Evolutionary conservation across 306 rosid species (phyloP).

Genomic region (Cucumis hystrix): DNA sequence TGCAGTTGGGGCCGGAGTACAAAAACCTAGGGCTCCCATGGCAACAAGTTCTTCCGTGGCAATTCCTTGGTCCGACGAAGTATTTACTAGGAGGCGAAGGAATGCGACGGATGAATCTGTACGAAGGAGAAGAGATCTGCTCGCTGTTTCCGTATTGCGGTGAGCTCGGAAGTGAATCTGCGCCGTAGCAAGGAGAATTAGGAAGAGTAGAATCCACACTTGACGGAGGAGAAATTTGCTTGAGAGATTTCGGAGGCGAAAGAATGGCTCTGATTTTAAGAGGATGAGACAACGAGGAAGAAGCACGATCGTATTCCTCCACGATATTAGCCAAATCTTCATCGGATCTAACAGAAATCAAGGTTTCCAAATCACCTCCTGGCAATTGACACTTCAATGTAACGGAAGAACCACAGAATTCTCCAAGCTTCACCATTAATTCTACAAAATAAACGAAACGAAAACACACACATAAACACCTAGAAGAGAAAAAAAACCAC

Average conservation of each 20-base stretch:
- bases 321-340: slow-evolving; percentile 58
- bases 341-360: slow-evolving; percentile 57
- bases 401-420: slow-evolving; percentile 54
- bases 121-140: slow-evolving; percentile 19
- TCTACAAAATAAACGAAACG: slow-evolving; percentile 19
- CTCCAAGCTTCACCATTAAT: slow-evolving; percentile 52
- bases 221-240: slow-evolving; percentile 40
- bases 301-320: slow-evolving; percentile 54
- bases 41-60: slow-evolving; percentile 19
- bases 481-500: too few relatives aligned
- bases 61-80: slow-evolving; percentile 14
- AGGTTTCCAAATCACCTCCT: slow-evolving; percentile 66
- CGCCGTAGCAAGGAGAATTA: background rate
- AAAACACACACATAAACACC: background rate
- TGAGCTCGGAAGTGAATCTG: slow-evolving; percentile 21
- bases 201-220: slow-evolving; percentile 15
- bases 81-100: slow-evolving; percentile 11
- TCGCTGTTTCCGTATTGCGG: slow-evolving; percentile 11
- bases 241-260: slow-evolving; percentile 28
- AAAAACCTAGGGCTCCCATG: slow-evolving; percentile 23
- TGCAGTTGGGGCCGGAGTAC: slow-evolving; percentile 9
- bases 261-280: slow-evolving; percentile 63
- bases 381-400: slow-evolving; percentile 55
- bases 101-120: slow-evolving; percentile 11
- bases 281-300: slow-evolving; percentile 23